Conservation (phyloP, 2,329 filamentous ascomycete species). For the Fusarium graminum region DNA sequence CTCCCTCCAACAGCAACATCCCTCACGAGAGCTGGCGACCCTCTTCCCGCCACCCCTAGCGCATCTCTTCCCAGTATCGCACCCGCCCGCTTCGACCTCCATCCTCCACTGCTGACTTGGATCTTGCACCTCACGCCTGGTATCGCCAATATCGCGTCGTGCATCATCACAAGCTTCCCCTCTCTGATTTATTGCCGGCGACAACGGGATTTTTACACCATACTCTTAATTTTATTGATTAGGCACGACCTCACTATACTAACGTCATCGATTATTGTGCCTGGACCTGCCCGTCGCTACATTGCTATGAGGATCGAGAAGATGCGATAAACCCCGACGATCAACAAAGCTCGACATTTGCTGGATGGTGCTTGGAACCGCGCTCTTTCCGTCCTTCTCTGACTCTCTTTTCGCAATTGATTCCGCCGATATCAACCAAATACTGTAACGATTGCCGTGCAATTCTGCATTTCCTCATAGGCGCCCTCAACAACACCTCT, state of each 20-base stretch:
- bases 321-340: slow-evolving; percentile 47
- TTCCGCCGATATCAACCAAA: slow-evolving; percentile 13
- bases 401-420: slow-evolving; percentile 24
- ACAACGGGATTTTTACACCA: slow-evolving; percentile 13
- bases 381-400: slow-evolving; percentile 42
- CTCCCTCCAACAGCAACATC: slow-evolving; percentile 48
- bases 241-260: slow-evolving; percentile 5
- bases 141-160: slow-evolving; percentile 39
- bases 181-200: slow-evolving; percentile 22
- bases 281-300: slow-evolving; percentile 34
- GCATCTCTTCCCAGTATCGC: slow-evolving; percentile 39
- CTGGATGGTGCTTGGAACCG: slow-evolving; percentile 46
- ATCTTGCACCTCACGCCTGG: slow-evolving; percentile 42
- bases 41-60: slow-evolving; percentile 48
- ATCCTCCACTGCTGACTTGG: slow-evolving; percentile 40
- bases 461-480: slow-evolving; percentile 17
- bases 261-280: slow-evolving; percentile 37
- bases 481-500: slow-evolving; percentile 21
- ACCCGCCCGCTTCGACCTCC: slow-evolving; percentile 41
- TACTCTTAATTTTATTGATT: slow-evolving; percentile 27
- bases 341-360: slow-evolving; percentile 43
- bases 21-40: slow-evolving; percentile 44
- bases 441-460: slow-evolving; percentile 13
- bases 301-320: slow-evolving; percentile 44
- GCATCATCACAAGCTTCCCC: slow-evolving; percentile 30